A percentile compares a stretch with the other conserved stretches of the same genome.
Conservation (phyloP, 768 basidiomycete species). For the Pleurotus eryngii region DNA sequence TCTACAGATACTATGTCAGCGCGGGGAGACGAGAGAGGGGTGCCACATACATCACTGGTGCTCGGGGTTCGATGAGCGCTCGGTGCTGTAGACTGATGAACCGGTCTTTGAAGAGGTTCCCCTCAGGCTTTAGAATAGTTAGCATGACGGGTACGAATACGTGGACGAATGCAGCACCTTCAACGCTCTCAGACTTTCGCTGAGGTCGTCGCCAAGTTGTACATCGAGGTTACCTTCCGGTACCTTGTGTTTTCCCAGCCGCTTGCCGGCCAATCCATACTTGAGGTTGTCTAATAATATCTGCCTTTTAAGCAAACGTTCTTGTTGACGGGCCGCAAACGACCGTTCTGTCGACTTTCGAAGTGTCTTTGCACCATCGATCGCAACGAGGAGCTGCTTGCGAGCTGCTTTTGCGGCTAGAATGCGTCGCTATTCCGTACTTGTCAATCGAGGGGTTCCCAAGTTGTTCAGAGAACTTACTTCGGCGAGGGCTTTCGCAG, state of each 20-base stretch:
- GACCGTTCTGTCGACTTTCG: conserved; percentile 37
- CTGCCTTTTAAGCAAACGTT: conserved; percentile 15
- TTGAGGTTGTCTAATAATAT: conserved; percentile 50
- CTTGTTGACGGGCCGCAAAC: conserved; percentile 38
- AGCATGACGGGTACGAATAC: neutral
- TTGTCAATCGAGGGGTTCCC: neutral
- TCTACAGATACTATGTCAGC: conserved; percentile 25
- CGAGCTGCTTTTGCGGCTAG: conserved; percentile 55
- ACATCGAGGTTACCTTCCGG: conserved; percentile 70
- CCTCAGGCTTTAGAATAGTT: conserved; percentile 68
- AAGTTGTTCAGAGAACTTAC: conserved; percentile 30
- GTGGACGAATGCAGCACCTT: conserved; percentile 52
- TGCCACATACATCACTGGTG: conserved; percentile 63
- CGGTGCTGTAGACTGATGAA: conserved; percentile 86
- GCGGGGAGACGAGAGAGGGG: neutral
- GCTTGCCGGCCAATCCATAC: conserved; percentile 67
- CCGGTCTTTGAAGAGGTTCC: conserved; percentile 88
- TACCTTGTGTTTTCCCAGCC: conserved; percentile 78
- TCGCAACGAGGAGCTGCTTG: conserved; percentile 59
- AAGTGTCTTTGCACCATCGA: conserved; percentile 53
- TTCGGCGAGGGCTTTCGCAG: conserved; percentile 59
- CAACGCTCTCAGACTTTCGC: conserved; percentile 76
- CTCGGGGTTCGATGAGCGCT: conserved; percentile 82
- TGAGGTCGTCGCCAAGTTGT: conserved; percentile 87
- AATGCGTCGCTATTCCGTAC: conserved; percentile 51